These are phyloP conservation scores for Lunasporangiospora selenospora DNA, from an alignment of 192 early-diverging fungal species.

Conservation along the genomic window DNA sequence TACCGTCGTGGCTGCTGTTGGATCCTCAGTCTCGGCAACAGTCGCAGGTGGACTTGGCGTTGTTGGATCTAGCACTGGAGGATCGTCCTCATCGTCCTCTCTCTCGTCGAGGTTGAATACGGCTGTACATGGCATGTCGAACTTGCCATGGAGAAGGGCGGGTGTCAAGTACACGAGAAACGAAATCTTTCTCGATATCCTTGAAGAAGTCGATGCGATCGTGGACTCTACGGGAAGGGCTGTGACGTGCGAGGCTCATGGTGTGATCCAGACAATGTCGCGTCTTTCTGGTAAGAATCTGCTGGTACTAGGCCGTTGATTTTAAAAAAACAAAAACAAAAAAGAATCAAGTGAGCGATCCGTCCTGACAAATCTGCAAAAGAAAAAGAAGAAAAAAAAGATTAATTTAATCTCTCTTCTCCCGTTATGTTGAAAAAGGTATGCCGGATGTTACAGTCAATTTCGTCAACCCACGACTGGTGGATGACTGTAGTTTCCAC, in stretches of 20 bases:
- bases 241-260: conserved; percentile 79
- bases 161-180: conserved; percentile 91
- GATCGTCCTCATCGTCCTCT: conserved; percentile 17
- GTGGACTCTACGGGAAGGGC: conserved; percentile 77
- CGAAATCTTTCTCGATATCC: conserved; percentile 94
- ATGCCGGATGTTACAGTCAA: conserved; percentile 90
- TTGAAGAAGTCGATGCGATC: conserved; percentile 89
- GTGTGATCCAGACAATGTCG: conserved; percentile 78
- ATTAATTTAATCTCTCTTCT: too few relatives aligned
- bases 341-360: too few relatives aligned
- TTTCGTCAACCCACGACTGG: conserved; percentile 69
- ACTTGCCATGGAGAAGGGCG: conserved; percentile 86
- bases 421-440: conserved; percentile 44
- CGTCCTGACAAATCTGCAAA: background rate
- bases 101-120: conserved; percentile 55
- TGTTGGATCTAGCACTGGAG: conserved; percentile 6
- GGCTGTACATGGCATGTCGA: conserved; percentile 70
- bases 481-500: conserved; percentile 90
- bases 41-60: background rate
- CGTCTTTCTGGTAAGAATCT: conserved; percentile 70
- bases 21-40: conserved; percentile 32
- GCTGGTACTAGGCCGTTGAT: background rate
- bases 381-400: too few relatives aligned
- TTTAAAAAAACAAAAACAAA: too few relatives aligned
- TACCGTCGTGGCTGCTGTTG: conserved; percentile 35